Evolutionary conservation across 129 eudicot species (phyloP).

Genomic region (Artemisia argyi): DNA sequence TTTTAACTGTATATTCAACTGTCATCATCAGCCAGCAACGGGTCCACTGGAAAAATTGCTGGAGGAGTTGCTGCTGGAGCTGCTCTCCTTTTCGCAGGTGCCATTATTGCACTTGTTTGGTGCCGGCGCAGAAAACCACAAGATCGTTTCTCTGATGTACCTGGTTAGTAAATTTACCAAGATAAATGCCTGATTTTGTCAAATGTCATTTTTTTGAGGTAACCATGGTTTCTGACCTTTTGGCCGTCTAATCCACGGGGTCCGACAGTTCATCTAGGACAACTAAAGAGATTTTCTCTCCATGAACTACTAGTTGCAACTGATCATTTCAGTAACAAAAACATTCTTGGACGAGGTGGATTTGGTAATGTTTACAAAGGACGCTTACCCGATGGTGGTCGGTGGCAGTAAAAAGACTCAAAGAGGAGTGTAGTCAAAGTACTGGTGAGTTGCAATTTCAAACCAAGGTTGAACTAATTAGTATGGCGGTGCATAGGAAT

Average conservation of each 20-base stretch:
- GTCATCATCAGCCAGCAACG: constrained; percentile 31
- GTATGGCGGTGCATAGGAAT: constrained; percentile 89
- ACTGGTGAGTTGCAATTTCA: constrained; percentile 83
- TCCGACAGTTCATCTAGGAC: constrained; percentile 70
- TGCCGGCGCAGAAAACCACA: constrained; percentile 65
- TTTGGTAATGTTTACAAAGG: constrained; percentile 90
- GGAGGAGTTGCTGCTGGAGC: constrained; percentile 91
- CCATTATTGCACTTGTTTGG: constrained; percentile 73
- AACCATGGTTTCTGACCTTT: too few species aligned
- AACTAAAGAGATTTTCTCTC: constrained; percentile 71
- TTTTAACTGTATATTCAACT: too few species aligned
- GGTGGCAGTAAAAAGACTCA: constrained; percentile 86
- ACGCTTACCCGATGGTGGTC: constrained; percentile 64
- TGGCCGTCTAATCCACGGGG: too few species aligned
- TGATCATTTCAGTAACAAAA: constrained; percentile 57
- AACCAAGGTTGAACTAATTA: constrained; percentile 76
- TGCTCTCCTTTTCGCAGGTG: constrained; percentile 73
- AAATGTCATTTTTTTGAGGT: too few species aligned
- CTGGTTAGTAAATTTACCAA: constrained; percentile 60
- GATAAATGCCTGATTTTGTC: neutral
- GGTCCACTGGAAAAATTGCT: constrained; percentile 60
- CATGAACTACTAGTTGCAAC: constrained; percentile 81
- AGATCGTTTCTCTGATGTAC: constrained; percentile 85
- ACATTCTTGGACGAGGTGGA: constrained; percentile 83
- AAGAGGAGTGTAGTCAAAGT: constrained; percentile 67